Conservation (phyloP, 306 rosid genomes). For the Alnus rubra region DNA sequence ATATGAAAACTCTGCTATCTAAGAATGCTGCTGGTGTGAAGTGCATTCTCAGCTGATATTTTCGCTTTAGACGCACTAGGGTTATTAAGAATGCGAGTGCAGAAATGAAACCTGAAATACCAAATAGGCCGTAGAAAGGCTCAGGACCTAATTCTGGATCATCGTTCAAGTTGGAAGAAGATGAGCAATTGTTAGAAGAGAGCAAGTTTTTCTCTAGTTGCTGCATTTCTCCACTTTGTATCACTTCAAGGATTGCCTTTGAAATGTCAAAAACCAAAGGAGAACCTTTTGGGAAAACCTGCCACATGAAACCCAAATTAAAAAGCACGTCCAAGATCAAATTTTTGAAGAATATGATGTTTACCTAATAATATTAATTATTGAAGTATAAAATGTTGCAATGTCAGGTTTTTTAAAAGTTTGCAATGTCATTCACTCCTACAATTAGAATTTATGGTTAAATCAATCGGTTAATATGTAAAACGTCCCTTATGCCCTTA, state of each 20-base stretch:
- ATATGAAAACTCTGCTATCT: neutral
- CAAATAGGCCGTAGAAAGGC: conserved; percentile 48
- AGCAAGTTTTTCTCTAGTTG: conserved; percentile 34
- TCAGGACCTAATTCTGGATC: conserved; percentile 37
- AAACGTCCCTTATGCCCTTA: no score
- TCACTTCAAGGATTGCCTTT: conserved; percentile 29
- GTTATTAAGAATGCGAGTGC: conserved; percentile 18
- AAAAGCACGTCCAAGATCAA: neutral
- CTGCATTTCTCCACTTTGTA: conserved; percentile 37
- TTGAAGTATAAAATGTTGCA: no score
- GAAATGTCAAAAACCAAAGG: conserved; percentile 37
- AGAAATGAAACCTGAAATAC: conserved; percentile 31
- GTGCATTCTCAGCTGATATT: neutral
- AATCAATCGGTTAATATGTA: no score
- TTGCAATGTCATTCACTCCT: no score
- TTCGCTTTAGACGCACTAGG: neutral
- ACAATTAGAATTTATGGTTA: no score
- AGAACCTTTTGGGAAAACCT: conserved; percentile 53
- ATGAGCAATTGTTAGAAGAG: conserved; percentile 37
- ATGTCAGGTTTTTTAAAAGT: no score
- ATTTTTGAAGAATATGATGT: no score
- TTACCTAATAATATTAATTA: no score
- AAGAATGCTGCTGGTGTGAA: neutral
- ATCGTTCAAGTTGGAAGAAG: conserved; percentile 21
- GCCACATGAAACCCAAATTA: neutral